These are phyloP conservation scores for Parastagonospora nodorum DNA, from an alignment of 2,329 filamentous ascomycete species.

Conservation along the genomic window DNA sequence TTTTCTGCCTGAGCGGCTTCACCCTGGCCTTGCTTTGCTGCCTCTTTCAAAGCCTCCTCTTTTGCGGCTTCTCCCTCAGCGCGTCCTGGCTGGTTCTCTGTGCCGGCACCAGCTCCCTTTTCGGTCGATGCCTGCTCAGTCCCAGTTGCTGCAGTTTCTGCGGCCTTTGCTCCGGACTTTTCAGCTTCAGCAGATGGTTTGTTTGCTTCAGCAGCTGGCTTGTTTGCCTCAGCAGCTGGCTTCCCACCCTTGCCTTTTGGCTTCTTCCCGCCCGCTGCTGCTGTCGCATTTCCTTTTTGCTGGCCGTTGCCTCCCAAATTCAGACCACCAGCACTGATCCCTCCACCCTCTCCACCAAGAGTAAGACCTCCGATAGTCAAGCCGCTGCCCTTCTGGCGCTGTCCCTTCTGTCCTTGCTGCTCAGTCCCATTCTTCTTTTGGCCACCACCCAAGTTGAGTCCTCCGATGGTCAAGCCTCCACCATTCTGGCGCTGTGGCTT, in stretches of 20 bases:
- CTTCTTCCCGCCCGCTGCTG: conserved; percentile 5
- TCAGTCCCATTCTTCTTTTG: conserved; percentile 5
- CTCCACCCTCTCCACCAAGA: conserved; percentile 36
- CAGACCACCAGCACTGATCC: conserved; percentile 28
- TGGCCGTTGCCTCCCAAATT: conserved; percentile 25
- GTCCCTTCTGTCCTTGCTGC: conserved; percentile 3
- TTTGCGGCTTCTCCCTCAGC: conserved; percentile 7
- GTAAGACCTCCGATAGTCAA: conserved; percentile 36
- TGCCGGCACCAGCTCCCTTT: conserved; percentile 15
- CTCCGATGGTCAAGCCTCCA: conserved; percentile 30
- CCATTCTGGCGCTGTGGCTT: conserved; percentile 8
- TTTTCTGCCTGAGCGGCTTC: conserved; percentile 22
- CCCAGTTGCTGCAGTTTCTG: conserved; percentile 2
- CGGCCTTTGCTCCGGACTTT: conserved; percentile 5
- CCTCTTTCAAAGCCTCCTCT: conserved; percentile 6
- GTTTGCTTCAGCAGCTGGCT: conserved; percentile 9
- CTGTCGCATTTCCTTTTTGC: conserved; percentile 8
- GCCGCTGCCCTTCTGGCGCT: conserved; percentile 13
- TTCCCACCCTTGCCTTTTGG: conserved; percentile 7
- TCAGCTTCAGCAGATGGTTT: conserved; percentile 10
- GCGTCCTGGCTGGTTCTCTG: conserved; percentile 25
- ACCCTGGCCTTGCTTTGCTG: conserved; percentile 7
- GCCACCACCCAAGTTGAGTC: conserved; percentile 24
- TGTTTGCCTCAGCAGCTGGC: conserved; percentile 3
- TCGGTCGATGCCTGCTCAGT: neutral